Conservation (phyloP, 2,329 filamentous ascomycete species). For the Cladobotryum mycophilum region DNA sequence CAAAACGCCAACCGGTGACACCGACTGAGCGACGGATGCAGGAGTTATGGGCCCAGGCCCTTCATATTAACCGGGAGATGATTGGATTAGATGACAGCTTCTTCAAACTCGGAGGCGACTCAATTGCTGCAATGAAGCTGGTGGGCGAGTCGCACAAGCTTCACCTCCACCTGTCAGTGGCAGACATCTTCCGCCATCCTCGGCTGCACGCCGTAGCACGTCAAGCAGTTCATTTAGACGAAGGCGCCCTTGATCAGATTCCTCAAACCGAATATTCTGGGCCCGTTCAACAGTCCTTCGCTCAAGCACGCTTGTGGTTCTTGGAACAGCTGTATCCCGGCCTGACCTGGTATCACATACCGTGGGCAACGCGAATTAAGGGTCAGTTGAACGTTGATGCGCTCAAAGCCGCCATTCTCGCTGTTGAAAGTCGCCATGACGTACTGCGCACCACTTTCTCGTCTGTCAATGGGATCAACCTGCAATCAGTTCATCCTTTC, state of each 20-base stretch:
- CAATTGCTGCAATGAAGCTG: slow-evolving; percentile 42
- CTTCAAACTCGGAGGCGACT: slow-evolving; percentile 43
- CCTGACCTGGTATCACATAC: slow-evolving; percentile 8
- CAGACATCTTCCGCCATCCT: slow-evolving; percentile 9
- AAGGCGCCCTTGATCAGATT: no score
- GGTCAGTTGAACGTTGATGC: slow-evolving; percentile 1
- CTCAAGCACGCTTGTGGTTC: slow-evolving; percentile 11
- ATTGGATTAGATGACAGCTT: slow-evolving; percentile 40
- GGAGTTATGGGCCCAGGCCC: slow-evolving; percentile 29
- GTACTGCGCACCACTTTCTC: slow-evolving; percentile 8
- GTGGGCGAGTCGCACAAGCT: slow-evolving; percentile 14
- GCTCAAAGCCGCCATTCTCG: slow-evolving; percentile 2
- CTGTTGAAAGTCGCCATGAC: slow-evolving; percentile 8
- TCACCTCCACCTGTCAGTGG: slow-evolving; percentile 2
- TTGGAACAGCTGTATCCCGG: slow-evolving; percentile 10
- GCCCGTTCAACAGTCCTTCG: slow-evolving; percentile 9
- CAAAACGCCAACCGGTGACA: slow-evolving; percentile 2
- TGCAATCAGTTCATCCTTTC: slow-evolving; percentile 12
- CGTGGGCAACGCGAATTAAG: slow-evolving; percentile 3
- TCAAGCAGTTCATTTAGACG: no score
- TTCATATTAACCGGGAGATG: slow-evolving; percentile 24
- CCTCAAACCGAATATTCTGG: neutral
- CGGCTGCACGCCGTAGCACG: neutral
- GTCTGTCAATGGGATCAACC: slow-evolving; percentile 2
- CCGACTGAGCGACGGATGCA: slow-evolving; percentile 19